Conservation (phyloP, 2,329 filamentous ascomycete species). For the Eutypella sp. region DNA sequence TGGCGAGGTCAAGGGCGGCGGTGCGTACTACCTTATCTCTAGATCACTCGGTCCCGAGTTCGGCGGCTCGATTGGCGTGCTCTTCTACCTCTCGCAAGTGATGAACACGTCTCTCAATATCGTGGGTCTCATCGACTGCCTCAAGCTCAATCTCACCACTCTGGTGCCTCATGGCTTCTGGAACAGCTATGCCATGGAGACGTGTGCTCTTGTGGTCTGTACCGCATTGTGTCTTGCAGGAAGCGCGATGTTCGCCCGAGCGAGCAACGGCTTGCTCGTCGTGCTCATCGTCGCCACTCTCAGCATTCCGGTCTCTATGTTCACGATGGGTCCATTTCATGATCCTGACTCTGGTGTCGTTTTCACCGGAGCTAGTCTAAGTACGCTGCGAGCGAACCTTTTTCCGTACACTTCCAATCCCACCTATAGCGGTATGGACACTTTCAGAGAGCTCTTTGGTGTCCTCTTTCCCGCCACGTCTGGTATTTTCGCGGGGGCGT, state of each 20-base stretch:
- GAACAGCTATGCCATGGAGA: constrained; percentile 73
- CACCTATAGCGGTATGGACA: constrained; percentile 58
- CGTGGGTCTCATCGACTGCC: constrained; percentile 78
- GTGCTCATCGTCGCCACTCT: constrained; percentile 69
- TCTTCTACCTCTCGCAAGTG: constrained; percentile 87
- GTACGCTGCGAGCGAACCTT: constrained; percentile 70
- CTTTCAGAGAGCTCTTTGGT: constrained; percentile 77
- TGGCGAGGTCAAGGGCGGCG: constrained; percentile 80
- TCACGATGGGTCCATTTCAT: constrained; percentile 63
- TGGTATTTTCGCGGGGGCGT: constrained; percentile 66
- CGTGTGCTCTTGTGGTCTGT: constrained; percentile 64
- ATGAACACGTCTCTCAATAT: constrained; percentile 85
- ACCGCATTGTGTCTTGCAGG: constrained; percentile 74
- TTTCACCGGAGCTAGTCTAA: constrained; percentile 71
- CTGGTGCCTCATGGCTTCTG: constrained; percentile 67
- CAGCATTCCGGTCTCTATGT: constrained; percentile 76
- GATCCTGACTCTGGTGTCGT: constrained; percentile 58
- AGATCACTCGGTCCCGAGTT: constrained; percentile 83
- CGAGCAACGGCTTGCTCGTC: constrained; percentile 70
- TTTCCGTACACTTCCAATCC: constrained; percentile 63
- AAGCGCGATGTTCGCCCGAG: constrained; percentile 73
- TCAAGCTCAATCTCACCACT: constrained; percentile 68
- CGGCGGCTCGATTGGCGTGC: constrained; percentile 78
- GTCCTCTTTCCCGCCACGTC: constrained; percentile 70
- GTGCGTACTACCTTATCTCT: constrained; percentile 85